Evolutionary conservation across 495 filamentous ascomycete genomes (phyloP).

Genomic region (Mycothermus thermophilus): DNA sequence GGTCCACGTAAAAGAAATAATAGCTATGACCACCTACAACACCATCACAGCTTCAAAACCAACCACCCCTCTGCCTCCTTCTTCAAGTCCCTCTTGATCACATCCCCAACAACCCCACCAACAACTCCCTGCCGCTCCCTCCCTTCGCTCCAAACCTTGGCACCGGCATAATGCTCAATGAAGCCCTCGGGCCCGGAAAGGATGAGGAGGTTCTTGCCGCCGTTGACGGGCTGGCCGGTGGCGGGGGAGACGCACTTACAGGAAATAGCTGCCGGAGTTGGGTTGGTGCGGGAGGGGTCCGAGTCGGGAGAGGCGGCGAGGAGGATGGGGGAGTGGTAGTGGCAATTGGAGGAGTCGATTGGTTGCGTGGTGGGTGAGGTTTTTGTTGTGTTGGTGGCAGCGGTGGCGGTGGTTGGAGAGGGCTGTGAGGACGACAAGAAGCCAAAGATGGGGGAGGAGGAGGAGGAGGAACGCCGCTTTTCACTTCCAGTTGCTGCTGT

Average conservation of each 20-base stretch:
- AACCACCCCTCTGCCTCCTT: constrained; percentile 28
- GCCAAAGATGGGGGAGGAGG: too few relatives aligned
- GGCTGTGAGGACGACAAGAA: neutral
- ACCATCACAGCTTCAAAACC: constrained; percentile 41
- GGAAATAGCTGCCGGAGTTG: too few relatives aligned
- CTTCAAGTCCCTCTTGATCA: constrained; percentile 12
- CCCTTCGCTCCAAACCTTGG: constrained; percentile 58
- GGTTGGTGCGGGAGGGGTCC: too few relatives aligned
- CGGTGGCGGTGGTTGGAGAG: neutral
- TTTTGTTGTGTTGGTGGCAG: constrained; percentile 12
- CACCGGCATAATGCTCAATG: constrained; percentile 61
- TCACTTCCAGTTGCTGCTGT: neutral
- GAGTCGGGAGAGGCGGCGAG: neutral
- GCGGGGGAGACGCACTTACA: constrained; percentile 1
- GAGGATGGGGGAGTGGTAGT: constrained; percentile 12
- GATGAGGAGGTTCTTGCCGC: constrained; percentile 48
- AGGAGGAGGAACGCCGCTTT: neutral
- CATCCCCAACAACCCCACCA: constrained; percentile 25
- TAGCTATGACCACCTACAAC: too few relatives aligned
- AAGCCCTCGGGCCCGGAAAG: constrained; percentile 88
- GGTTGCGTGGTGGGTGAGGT: neutral
- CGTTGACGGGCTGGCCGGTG: neutral
- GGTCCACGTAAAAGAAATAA: too few relatives aligned
- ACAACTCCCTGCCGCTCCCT: constrained; percentile 54
- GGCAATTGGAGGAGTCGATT: constrained; percentile 4